phyloP scores from a whole-genome alignment of 306 rosid species.

The Malus asiatica region DNA sequence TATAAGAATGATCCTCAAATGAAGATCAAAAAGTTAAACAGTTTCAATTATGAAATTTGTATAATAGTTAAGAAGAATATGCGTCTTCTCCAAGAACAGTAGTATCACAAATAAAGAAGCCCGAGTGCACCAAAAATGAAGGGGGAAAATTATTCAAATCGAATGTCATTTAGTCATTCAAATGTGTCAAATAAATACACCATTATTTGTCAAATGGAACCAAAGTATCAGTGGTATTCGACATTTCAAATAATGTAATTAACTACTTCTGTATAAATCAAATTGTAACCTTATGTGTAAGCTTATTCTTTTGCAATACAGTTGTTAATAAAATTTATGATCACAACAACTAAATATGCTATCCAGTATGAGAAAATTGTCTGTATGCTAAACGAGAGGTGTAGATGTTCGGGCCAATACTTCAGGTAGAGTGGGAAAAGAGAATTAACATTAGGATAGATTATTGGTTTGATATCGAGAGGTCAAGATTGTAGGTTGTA shows the following conservation, averaged over 20 bases:
- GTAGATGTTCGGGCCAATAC: not conserved
- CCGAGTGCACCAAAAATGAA: no score
- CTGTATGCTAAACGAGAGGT: not conserved
- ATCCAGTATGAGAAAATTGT: not conserved
- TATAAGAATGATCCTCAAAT: no score
- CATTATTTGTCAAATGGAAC: not conserved
- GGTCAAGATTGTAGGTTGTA: not conserved
- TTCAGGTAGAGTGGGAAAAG: not conserved
- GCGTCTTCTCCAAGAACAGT: no score
- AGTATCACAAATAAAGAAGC: no score
- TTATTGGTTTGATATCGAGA: not conserved
- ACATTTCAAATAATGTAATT: not conserved
- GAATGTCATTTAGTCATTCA: no score
- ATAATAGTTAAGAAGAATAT: no score
- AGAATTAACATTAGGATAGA: not conserved
- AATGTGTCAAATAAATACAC: not conserved
- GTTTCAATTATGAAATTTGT: no score
- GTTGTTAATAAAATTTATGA: not conserved
- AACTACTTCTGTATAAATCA: not conserved
- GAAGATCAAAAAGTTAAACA: no score
- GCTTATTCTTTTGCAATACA: not conserved
- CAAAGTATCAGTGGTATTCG: not conserved
- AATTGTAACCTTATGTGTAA: not conserved
- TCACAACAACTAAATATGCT: not conserved
- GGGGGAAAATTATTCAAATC: no score